Evolutionary conservation across 148 eudicot genomes (phyloP).

Genomic region (Gaultheria prostrata): DNA sequence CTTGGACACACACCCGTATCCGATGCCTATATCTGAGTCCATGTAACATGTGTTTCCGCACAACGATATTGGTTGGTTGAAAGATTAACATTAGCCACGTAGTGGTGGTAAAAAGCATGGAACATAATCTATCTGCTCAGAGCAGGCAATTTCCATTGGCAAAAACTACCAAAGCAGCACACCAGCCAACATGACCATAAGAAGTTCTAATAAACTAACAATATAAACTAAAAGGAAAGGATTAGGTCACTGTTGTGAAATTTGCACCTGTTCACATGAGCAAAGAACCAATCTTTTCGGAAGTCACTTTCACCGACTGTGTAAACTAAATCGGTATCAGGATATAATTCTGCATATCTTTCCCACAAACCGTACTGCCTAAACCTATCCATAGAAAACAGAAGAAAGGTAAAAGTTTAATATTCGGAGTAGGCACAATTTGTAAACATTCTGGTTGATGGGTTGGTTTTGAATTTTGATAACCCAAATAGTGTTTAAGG

Average conservation of each 20-base stretch:
- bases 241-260: neutral
- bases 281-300: slow-evolving; percentile 81
- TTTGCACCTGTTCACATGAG: slow-evolving; percentile 75
- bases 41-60: neutral
- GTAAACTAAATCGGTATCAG: slow-evolving; percentile 64
- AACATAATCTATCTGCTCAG: neutral
- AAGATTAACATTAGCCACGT: neutral
- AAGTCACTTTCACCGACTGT: slow-evolving; percentile 61
- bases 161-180: neutral
- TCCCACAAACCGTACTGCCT: slow-evolving; percentile 95
- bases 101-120: neutral
- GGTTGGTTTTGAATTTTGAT: neutral
- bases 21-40: neutral
- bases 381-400: slow-evolving; percentile 34
- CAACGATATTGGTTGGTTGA: neutral
- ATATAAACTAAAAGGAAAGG: neutral
- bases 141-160: neutral
- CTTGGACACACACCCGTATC: neutral
- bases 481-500: neutral
- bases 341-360: slow-evolving; percentile 72
- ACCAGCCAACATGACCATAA: neutral
- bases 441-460: neutral
- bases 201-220: neutral
- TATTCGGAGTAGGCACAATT: neutral
- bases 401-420: neutral